These are phyloP conservation scores for Collybiopsis luxurians DNA, from an alignment of 768 basidiomycete species.

Conservation along the genomic window DNA sequence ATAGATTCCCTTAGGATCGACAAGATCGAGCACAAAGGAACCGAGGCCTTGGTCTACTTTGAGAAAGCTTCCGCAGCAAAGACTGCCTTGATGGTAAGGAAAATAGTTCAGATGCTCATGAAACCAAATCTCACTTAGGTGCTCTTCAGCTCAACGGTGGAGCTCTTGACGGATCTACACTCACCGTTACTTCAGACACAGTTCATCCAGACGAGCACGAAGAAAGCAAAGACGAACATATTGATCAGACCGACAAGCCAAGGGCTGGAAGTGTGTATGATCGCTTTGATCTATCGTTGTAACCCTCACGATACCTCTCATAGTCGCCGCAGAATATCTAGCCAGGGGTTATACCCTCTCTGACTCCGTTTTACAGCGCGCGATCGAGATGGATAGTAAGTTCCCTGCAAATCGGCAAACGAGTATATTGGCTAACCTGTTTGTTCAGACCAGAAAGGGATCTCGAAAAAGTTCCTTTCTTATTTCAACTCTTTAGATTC, in stretches of 20 bases:
- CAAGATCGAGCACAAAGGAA: conserved; percentile 54
- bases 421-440: too few species aligned
- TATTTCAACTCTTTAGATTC: conserved; percentile 77
- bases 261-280: conserved; percentile 67
- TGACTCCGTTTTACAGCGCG: conserved; percentile 73
- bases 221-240: conserved; percentile 33
- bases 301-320: neutral
- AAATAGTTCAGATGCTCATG: neutral
- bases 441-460: conserved; percentile 71
- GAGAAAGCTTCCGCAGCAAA: conserved; percentile 81
- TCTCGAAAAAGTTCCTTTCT: conserved; percentile 78
- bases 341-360: conserved; percentile 84
- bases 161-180: conserved; percentile 64
- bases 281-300: neutral
- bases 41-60: conserved; percentile 74
- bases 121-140: neutral
- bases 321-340: conserved; percentile 91
- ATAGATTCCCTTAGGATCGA: conserved; percentile 46
- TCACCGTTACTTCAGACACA: conserved; percentile 70
- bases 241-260: conserved; percentile 85
- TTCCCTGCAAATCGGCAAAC: too few species aligned
- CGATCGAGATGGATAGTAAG: conserved; percentile 78
- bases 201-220: conserved; percentile 52
- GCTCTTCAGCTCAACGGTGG: conserved; percentile 66
- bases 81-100: conserved; percentile 81